Evolutionary conservation across 768 basidiomycete genomes (phyloP), one percentile per base, ranked within the genome.

Genomic region (Cystobasidium onofrii): DNA sequence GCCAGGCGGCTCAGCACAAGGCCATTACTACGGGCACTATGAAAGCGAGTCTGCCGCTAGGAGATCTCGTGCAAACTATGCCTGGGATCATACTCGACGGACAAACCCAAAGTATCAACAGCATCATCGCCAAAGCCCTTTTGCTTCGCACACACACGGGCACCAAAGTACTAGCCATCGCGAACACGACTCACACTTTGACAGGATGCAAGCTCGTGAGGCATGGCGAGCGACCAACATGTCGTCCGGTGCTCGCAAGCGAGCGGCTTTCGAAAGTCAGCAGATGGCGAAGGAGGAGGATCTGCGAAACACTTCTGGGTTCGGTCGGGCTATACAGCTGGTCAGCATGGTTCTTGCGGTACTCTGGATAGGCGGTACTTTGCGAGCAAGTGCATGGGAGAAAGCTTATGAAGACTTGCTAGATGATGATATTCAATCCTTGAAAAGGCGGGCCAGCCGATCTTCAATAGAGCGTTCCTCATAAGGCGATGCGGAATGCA

Each of bases 151-250:
- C 31, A 60, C 57, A 7, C 57, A 60, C 27, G 29, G 33, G 9
- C 29, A 13, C 17, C 57, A 60, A 13, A 60, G 23, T 23, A 52
- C 65, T n/a, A 2, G 2, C 29, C 65, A 67, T 18, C 13, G 41
- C 6, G 29, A 44, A n/a, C 39, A 67, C 65, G 52, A 67, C 25
- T 36, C 69, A 54, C 69, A 71, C 29, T 71, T 57, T 54, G 69
- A 71, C 27, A 71, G 69, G 34, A 57, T 71, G 52, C 69, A 71
- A 60, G 69, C 69, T 2, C 33, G 69, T 6, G 54, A 71, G 39
- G 69, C 69, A 20, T 71, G 69, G 69, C 12, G 44, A 23, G 69
- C 69, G 7, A 39, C 3, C 17, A 71, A 71, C 25, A 71, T 71
- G 69, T 71, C 69, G 31, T 33, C 69, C 9, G 69, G 69, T 3